phyloP scores from a whole-genome alignment of 352 stramenopile species.

The Phytophthora cryptogea region DNA sequence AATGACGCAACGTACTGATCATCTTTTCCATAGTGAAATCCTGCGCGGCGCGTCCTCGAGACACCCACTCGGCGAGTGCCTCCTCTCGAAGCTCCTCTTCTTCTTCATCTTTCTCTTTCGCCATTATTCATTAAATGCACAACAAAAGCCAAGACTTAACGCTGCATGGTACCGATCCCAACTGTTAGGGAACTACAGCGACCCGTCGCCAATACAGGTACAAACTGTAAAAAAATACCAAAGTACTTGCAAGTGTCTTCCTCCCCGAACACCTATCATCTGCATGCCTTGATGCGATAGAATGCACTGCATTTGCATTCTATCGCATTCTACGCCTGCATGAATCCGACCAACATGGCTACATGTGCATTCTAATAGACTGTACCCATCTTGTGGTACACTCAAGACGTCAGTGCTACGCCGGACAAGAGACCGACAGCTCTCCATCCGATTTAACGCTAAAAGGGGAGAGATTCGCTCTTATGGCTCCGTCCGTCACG shows the following conservation, averaged over 20 bases:
- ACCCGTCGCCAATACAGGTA: not conserved
- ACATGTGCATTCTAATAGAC: not conserved
- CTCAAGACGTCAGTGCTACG: conserved; percentile 2
- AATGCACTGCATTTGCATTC: too few relatives aligned
- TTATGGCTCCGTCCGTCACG: conserved; percentile 25
- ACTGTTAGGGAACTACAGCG: not conserved
- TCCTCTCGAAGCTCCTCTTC: conserved; percentile 71
- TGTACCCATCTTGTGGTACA: not conserved
- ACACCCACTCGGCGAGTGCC: conserved; percentile 74
- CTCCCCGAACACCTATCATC: too few relatives aligned
- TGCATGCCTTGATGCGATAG: too few relatives aligned
- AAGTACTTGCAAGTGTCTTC: not conserved
- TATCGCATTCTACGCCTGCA: too few relatives aligned
- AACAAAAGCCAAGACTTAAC: conserved; percentile 2
- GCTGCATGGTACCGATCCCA: conserved; percentile 6
- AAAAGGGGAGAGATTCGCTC: too few relatives aligned
- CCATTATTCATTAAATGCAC: conserved; percentile 14
- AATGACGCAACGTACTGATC: conserved; percentile 43
- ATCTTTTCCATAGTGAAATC: conserved; percentile 86
- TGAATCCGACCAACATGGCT: not conserved
- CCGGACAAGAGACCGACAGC: not conserved
- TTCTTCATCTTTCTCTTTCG: conserved; percentile 21
- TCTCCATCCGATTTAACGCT: not conserved
- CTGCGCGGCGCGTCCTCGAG: conserved; percentile 53
- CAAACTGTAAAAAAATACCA: not conserved